Conservation (phyloP, 352 stramenopile species). For the Pythium phragmiticola region DNA sequence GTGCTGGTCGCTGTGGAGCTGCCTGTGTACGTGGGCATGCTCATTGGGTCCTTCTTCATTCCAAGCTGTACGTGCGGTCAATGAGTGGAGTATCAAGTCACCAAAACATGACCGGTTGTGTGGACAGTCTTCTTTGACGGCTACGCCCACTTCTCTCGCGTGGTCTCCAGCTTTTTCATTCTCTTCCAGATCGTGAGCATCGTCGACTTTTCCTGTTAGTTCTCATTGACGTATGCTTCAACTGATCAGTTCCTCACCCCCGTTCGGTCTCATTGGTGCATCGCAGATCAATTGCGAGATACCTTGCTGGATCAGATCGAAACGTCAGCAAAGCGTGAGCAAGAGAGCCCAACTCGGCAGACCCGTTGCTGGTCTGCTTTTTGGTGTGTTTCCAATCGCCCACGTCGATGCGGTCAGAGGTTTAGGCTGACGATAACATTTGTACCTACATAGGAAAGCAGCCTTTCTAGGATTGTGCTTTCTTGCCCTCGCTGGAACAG, state of each 20-base stretch:
- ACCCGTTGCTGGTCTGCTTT: constrained; percentile 11
- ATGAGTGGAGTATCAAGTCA: neutral
- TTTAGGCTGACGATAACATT: neutral
- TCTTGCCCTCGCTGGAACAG: constrained; percentile 51
- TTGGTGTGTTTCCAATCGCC: constrained; percentile 8
- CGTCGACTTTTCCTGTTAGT: constrained; percentile 72
- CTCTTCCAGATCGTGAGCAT: constrained; percentile 82
- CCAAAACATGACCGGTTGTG: neutral
- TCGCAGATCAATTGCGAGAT: constrained; percentile 60
- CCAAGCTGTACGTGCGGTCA: constrained; percentile 37
- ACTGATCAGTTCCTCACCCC: constrained; percentile 10
- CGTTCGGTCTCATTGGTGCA: neutral
- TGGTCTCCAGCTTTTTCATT: constrained; percentile 69
- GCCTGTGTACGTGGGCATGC: constrained; percentile 43
- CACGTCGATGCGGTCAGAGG: neutral
- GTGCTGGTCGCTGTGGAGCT: constrained; percentile 43
- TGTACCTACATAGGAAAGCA: constrained; percentile 28
- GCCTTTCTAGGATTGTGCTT: constrained; percentile 72
- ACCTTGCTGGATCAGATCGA: constrained; percentile 55
- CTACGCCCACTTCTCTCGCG: constrained; percentile 52
- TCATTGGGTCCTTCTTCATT: constrained; percentile 76
- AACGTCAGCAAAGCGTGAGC: constrained; percentile 29
- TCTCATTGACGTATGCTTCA: constrained; percentile 35
- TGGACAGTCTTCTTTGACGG: constrained; percentile 60
- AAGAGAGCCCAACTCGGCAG: constrained; percentile 10